phyloP scores from a whole-genome alignment of 2,329 filamentous ascomycete genomes.

The Cladosporium sp. region DNA sequence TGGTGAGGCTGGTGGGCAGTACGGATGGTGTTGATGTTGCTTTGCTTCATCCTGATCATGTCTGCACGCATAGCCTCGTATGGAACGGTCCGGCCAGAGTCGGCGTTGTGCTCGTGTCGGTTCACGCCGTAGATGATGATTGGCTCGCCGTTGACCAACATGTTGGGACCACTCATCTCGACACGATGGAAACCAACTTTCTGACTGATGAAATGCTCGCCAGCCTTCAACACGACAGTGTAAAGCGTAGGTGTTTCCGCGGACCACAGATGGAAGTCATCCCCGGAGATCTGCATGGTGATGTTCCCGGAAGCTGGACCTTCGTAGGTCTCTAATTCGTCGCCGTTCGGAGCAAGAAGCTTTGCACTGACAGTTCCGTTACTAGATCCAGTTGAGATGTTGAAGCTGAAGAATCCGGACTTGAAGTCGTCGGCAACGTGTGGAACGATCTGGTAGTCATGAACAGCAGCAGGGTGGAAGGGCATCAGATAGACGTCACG shows the following conservation, averaged over 20 bases:
- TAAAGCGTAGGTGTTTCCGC: constrained; percentile 67
- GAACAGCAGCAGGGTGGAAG: constrained; percentile 45
- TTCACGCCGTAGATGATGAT: constrained; percentile 65
- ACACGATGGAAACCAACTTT: constrained; percentile 63
- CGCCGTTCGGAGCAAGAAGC: constrained; percentile 34
- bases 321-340: constrained; percentile 42
- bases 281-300: constrained; percentile 38
- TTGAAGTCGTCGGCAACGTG: constrained; percentile 24
- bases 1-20: constrained; percentile 67
- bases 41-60: constrained; percentile 64
- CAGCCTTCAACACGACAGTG: constrained; percentile 41
- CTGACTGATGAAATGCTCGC: constrained; percentile 49
- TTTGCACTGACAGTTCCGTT: constrained; percentile 51
- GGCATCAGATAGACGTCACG: constrained; percentile 64
- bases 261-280: constrained; percentile 63
- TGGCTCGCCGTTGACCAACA: constrained; percentile 61
- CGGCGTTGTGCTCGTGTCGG: constrained; percentile 68
- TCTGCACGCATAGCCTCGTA: constrained; percentile 61
- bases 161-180: constrained; percentile 59
- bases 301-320: constrained; percentile 15
- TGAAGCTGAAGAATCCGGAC: constrained; percentile 58
- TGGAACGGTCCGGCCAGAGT: constrained; percentile 62
- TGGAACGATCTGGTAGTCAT: constrained; percentile 14
- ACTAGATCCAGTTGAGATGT: constrained; percentile 56
- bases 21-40: constrained; percentile 70